These are phyloP conservation scores for Zygosaccharomyces pseudorouxii DNA, from an alignment of 805 yeast genomes.

Conservation along the genomic window DNA sequence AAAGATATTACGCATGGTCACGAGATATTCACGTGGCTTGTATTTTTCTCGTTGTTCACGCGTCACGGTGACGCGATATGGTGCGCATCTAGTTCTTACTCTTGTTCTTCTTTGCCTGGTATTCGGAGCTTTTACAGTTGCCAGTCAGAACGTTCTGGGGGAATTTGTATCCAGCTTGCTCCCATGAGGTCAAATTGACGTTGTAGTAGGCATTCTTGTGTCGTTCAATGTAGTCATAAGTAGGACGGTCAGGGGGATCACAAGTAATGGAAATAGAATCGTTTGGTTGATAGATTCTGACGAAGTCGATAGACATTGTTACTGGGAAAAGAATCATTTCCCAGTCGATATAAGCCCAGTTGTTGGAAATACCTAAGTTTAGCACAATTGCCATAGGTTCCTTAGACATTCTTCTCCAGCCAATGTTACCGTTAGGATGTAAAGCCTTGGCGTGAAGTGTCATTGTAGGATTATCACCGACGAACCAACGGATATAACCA, in stretches of 20 bases:
- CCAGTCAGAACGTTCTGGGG: constrained; percentile 63
- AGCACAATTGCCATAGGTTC: constrained; percentile 91
- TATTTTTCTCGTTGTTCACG: no score
- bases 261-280: constrained; percentile 62
- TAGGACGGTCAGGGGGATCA: constrained; percentile 84
- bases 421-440: constrained; percentile 88
- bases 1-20: no score
- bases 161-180: constrained; percentile 59
- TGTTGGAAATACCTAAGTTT: constrained; percentile 85
- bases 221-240: constrained; percentile 68
- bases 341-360: constrained; percentile 96
- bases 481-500: constrained; percentile 83
- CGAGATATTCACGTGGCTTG: no score
- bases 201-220: constrained; percentile 69
- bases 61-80: neutral
- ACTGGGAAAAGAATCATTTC: constrained; percentile 72
- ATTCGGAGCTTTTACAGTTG: constrained; percentile 40
- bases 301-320: constrained; percentile 72
- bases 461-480: constrained; percentile 74
- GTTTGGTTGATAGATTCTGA: constrained; percentile 85
- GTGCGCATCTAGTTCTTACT: neutral
- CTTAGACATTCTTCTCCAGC: constrained; percentile 71
- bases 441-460: constrained; percentile 70
- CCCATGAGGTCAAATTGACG: constrained; percentile 71
- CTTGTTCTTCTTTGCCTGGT: neutral